Conservation (phyloP, 129 eudicot genomes). For the Solidago caesia region DNA sequence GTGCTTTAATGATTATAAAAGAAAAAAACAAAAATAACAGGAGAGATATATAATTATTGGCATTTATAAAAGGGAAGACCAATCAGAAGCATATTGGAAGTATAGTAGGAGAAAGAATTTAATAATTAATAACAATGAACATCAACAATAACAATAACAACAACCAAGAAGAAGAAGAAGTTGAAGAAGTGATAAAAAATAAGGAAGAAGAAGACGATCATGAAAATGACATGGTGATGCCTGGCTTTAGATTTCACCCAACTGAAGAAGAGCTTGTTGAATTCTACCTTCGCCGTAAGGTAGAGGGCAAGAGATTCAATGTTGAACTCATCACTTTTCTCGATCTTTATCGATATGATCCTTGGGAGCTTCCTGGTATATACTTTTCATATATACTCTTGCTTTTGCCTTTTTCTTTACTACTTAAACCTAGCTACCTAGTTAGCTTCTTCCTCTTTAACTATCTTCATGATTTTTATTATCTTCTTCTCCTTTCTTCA, state of each 20-base stretch:
- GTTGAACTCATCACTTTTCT: slow-evolving; percentile 95
- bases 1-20: not conserved
- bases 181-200: not conserved
- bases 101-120: slow-evolving; percentile 32
- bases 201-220: slow-evolving; percentile 29
- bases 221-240: slow-evolving; percentile 93
- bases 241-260: slow-evolving; percentile 95
- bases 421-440: too few relatives aligned
- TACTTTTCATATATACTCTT: too few relatives aligned
- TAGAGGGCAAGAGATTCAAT: slow-evolving; percentile 94
- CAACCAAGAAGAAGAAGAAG: slow-evolving; percentile 33
- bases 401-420: too few relatives aligned
- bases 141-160: slow-evolving; percentile 11
- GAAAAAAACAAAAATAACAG: not conserved
- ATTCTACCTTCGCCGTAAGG: slow-evolving; percentile 99
- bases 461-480: too few relatives aligned
- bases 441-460: too few relatives aligned
- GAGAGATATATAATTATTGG: not conserved
- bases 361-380: slow-evolving; percentile 99
- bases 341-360: slow-evolving; percentile 96
- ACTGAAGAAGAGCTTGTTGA: slow-evolving; percentile 96
- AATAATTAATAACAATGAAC: slow-evolving; percentile 16
- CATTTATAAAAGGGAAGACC: slow-evolving; percentile 27
- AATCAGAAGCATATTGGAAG: slow-evolving; percentile 35
- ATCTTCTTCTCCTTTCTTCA: too few relatives aligned